phyloP scores from a whole-genome alignment of 768 basidiomycete genomes.

The Kwoniella sp. region DNA sequence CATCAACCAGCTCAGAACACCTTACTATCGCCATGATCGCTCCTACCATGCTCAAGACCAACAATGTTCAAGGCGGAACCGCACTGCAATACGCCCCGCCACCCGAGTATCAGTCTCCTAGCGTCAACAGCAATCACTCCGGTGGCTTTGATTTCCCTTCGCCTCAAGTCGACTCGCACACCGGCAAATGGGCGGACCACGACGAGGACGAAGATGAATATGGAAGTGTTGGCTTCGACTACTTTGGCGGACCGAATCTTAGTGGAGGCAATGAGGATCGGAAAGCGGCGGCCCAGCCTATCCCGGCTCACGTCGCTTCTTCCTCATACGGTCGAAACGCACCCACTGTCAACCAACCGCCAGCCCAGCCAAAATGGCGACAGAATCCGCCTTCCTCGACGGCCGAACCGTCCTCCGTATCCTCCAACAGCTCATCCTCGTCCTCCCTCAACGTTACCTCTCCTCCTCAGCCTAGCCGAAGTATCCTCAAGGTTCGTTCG shows the following conservation, averaged over 20 bases:
- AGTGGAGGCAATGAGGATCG: constrained; percentile 56
- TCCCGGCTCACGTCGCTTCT: constrained; percentile 53
- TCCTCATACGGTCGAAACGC: constrained; percentile 17
- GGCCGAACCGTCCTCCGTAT: constrained; percentile 54
- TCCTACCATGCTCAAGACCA: constrained; percentile 83
- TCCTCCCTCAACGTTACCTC: constrained; percentile 23
- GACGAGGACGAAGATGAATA: constrained; percentile 58
- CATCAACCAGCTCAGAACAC: constrained; percentile 59
- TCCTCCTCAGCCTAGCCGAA: constrained; percentile 42
- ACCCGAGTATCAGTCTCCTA: constrained; percentile 47
- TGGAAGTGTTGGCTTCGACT: constrained; percentile 62
- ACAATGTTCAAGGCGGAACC: constrained; percentile 55
- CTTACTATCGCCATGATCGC: constrained; percentile 74
- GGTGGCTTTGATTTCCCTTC: constrained; percentile 49
- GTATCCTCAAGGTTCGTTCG: constrained; percentile 55
- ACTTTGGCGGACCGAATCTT: constrained; percentile 66
- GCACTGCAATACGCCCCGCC: constrained; percentile 52
- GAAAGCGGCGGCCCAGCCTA: constrained; percentile 54
- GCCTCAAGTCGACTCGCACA: constrained; percentile 40
- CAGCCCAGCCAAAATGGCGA: constrained; percentile 44
- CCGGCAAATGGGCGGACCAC: constrained; percentile 51
- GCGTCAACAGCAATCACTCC: constrained; percentile 25
- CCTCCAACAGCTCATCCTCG: constrained; percentile 52
- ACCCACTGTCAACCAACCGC: constrained; percentile 42
- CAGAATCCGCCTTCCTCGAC: constrained; percentile 13